Conservation (phyloP, 768 basidiomycete genomes). For the Stropharia rugosoannulata region DNA sequence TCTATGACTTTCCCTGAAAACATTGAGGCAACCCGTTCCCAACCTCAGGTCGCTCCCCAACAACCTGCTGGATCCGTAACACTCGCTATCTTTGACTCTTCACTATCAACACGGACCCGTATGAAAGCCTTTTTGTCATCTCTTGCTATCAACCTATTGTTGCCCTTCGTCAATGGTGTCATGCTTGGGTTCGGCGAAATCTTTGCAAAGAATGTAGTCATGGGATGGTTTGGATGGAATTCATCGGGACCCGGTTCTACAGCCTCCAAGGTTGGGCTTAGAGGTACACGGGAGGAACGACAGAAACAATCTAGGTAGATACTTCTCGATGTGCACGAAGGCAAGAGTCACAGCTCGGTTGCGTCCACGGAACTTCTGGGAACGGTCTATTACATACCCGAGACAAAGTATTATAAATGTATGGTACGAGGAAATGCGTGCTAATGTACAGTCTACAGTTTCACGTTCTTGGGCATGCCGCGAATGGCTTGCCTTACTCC, state of each 20-base stretch:
- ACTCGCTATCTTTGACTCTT: constrained; percentile 66
- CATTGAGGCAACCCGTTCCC: constrained; percentile 46
- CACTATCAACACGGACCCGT: constrained; percentile 66
- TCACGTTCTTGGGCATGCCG: constrained; percentile 68
- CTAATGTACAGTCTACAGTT: constrained; percentile 40
- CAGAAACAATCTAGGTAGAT: constrained; percentile 14
- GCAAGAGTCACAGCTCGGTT: too few species aligned
- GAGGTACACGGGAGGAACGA: constrained; percentile 21
- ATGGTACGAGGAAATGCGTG: background rate
- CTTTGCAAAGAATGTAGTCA: constrained; percentile 77
- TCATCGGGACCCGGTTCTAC: constrained; percentile 31
- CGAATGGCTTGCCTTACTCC: constrained; percentile 82
- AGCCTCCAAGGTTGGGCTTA: constrained; percentile 33
- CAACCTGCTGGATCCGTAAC: constrained; percentile 50
- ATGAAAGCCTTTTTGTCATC: constrained; percentile 68
- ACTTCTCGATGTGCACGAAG: too few species aligned
- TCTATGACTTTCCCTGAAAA: constrained; percentile 75
- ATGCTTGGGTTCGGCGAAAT: constrained; percentile 98
- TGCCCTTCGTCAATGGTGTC: constrained; percentile 92
- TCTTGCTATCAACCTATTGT: constrained; percentile 77
- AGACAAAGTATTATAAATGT: background rate
- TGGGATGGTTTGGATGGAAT: constrained; percentile 54
- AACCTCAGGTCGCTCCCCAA: constrained; percentile 19
- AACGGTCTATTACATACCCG: background rate
- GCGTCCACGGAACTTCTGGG: too few species aligned